phyloP scores from a whole-genome alignment of 2,329 filamentous ascomycete genomes.

The Fusarium staphyleae region DNA sequence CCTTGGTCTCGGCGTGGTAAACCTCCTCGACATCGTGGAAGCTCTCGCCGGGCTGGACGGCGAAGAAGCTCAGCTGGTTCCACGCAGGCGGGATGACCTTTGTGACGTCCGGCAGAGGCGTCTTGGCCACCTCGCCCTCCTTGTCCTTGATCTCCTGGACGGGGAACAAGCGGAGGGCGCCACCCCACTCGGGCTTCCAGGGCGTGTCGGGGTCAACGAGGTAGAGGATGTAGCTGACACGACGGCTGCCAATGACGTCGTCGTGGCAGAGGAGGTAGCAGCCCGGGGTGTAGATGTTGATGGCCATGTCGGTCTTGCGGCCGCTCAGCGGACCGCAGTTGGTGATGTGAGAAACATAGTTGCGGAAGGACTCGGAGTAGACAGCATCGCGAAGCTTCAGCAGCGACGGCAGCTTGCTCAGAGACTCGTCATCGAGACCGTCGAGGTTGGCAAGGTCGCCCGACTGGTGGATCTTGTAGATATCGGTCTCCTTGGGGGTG shows the following conservation, averaged over 20 bases:
- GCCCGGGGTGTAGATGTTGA: conserved; percentile 97
- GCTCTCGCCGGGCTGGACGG: conserved; percentile 96
- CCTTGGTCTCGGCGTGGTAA: conserved; percentile 71
- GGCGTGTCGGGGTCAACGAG: conserved; percentile 88
- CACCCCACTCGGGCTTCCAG: conserved; percentile 93
- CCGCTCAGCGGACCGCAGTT: conserved; percentile 87
- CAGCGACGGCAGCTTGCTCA: conserved; percentile 87
- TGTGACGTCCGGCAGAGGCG: conserved; percentile 78
- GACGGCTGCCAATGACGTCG: conserved; percentile 96
- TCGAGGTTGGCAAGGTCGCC: conserved; percentile 97
- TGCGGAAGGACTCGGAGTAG: conserved; percentile 88
- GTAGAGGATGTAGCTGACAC: conserved; percentile 97
- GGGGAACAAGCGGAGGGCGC: conserved; percentile 87
- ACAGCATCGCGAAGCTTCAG: conserved; percentile 90
- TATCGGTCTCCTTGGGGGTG: conserved; percentile 98
- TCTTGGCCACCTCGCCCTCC: conserved; percentile 77
- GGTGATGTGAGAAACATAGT: conserved; percentile 87
- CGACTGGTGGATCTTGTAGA: conserved; percentile 99
- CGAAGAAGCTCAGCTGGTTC: conserved; percentile 98
- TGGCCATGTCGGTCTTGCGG: conserved; percentile 97
- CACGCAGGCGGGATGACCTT: conserved; percentile 92
- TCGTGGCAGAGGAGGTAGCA: conserved; percentile 97
- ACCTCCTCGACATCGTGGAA: conserved; percentile 99
- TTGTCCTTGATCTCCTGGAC: conserved; percentile 65
- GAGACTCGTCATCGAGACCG: conserved; percentile 84